Evolutionary conservation across 75 land plant species (phyloP).

Genomic region (Selaginella tamariscina): DNA sequence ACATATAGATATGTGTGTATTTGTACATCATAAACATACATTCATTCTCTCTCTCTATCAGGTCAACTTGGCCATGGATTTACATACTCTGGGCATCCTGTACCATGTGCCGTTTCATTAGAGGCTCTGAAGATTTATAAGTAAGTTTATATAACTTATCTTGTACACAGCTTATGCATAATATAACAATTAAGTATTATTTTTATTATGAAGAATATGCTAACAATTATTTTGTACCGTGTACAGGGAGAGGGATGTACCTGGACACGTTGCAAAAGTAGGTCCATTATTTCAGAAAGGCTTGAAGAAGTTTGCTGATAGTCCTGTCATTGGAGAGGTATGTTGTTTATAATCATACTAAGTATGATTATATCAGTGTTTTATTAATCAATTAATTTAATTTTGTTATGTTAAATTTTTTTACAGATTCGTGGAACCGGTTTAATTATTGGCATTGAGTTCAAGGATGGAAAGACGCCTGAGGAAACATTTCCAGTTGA

Average conservation of each 20-base stretch:
- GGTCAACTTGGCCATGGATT: not conserved
- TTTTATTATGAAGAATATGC: not conserved
- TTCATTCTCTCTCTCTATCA: not conserved
- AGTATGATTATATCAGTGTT: not conserved
- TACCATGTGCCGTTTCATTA: not conserved
- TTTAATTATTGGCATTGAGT: conserved; percentile 71
- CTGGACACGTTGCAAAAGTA: conserved; percentile 45
- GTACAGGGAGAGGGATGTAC: conserved; percentile 77
- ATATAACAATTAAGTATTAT: too few species aligned
- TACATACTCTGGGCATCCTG: not conserved
- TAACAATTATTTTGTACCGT: not conserved
- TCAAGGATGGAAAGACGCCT: conserved; percentile 76
- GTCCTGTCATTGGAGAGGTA: conserved; percentile 98
- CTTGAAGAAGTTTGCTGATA: conserved; percentile 45
- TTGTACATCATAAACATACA: not conserved
- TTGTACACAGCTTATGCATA: not conserved
- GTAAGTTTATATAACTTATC: conserved; percentile 10
- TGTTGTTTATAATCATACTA: not conserved
- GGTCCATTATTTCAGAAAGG: conserved; percentile 82
- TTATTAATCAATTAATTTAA: not conserved
- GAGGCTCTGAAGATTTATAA: not conserved
- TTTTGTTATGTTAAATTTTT: not conserved
- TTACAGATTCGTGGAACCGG: conserved; percentile 83
- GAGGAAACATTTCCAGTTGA: conserved; percentile 70
- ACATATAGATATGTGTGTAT: not conserved